Percentiles rank a stretch among this genome's conserved stretches.
These are phyloP conservation scores for Prosopis cineraria DNA, from an alignment of 306 rosid species.

Conservation along the genomic window DNA sequence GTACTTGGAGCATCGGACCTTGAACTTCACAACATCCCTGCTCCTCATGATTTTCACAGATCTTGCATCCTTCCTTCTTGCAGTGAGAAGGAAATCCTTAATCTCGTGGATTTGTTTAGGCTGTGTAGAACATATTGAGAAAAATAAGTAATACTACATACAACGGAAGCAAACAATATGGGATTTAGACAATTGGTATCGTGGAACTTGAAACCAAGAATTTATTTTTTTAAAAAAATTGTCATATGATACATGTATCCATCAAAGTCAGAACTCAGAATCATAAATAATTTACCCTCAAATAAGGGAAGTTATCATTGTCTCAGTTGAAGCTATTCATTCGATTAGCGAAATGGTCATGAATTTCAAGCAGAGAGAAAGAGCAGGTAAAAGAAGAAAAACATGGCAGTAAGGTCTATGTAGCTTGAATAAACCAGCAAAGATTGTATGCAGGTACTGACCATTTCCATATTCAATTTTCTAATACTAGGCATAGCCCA, in stretches of 20 bases:
- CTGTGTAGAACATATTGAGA: conserved; percentile 34
- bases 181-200: neutral
- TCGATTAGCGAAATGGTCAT: neutral
- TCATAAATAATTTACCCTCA: too few species aligned
- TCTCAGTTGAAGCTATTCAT: neutral
- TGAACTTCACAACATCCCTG: conserved; percentile 79
- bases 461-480: neutral
- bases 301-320: too few species aligned
- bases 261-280: too few species aligned
- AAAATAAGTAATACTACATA: neutral
- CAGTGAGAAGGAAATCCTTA: conserved; percentile 87
- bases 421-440: neutral
- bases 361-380: neutral
- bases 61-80: conserved; percentile 81
- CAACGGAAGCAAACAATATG: neutral
- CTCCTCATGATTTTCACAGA: conserved; percentile 80
- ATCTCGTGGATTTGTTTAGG: conserved; percentile 93
- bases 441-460: neutral
- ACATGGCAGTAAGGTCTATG: too few species aligned
- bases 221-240: too few species aligned
- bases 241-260: too few species aligned
- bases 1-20: conserved; percentile 88
- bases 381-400: neutral
- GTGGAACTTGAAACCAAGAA: too few species aligned
- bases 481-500: neutral